A percentile compares a stretch with the other conserved stretches of the same genome.
Conservation (phyloP, 495 filamentous ascomycete genomes). For the Aspergillus ostianus region DNA sequence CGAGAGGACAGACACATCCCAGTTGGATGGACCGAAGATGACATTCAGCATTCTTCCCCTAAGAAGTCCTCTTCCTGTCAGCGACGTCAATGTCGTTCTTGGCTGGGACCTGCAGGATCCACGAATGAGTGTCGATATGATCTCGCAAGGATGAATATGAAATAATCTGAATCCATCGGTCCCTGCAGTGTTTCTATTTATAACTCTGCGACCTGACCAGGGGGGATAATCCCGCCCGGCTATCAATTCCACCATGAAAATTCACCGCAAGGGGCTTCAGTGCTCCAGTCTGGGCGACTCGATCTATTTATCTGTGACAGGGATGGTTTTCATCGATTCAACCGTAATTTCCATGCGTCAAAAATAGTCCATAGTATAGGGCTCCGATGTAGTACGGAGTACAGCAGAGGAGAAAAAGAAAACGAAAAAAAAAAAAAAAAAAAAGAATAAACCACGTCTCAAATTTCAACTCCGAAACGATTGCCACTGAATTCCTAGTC, state of each 20-base stretch:
- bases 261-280: background rate
- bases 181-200: constrained; percentile 8
- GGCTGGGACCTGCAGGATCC: background rate
- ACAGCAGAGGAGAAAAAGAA: background rate
- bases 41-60: background rate
- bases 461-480: background rate
- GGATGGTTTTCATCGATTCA: background rate
- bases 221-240: background rate
- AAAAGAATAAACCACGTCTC: background rate
- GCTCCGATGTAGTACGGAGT: background rate
- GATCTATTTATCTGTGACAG: background rate
- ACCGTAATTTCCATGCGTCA: background rate
- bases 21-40: background rate
- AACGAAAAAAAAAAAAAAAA: background rate
- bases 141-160: background rate
- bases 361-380: background rate
- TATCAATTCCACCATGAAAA: too few species aligned
- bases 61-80: background rate
- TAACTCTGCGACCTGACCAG: background rate
- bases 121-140: background rate
- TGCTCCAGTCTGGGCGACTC: too few species aligned
- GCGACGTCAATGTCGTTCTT: background rate
- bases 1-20: background rate
- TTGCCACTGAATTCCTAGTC: background rate
- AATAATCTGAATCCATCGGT: background rate